Evolutionary conservation across 2,329 filamentous ascomycete genomes (phyloP).

Genomic region (Exophiala sp.): DNA sequence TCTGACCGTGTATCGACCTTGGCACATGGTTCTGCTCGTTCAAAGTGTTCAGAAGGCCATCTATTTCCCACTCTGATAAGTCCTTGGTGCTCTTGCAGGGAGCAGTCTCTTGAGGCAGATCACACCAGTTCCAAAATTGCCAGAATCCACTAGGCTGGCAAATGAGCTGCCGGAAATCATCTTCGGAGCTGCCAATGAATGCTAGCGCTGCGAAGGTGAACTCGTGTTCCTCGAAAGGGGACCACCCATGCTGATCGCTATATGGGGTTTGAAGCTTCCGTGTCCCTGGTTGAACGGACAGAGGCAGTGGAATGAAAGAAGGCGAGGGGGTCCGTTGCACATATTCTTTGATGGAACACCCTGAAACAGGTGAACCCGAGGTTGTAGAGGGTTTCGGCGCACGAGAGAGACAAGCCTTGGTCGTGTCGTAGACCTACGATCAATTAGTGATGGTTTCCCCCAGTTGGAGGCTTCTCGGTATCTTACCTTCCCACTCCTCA

Average conservation of each 20-base stretch:
- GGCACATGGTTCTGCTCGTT: not conserved
- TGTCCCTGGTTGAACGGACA: not conserved
- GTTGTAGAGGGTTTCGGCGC: not conserved
- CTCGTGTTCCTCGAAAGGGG: conserved; percentile 14
- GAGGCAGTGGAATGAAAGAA: conserved; percentile 9
- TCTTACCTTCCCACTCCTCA: not conserved
- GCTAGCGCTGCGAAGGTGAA: conserved; percentile 9
- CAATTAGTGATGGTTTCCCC: not conserved
- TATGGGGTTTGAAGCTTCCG: not conserved
- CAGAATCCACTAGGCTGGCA: conserved; percentile 7
- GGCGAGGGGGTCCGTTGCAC: conserved; percentile 11
- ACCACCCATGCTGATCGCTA: conserved; percentile 14
- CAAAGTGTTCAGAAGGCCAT: conserved; percentile 7
- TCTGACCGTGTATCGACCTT: not conserved
- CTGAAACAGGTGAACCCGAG: not conserved
- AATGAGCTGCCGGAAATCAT: conserved; percentile 5
- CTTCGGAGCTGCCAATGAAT: not conserved
- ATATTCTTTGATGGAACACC: not conserved
- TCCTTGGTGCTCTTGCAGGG: conserved; percentile 3
- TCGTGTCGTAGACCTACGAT: too few relatives aligned
- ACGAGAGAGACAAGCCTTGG: too few relatives aligned
- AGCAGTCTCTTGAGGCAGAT: conserved; percentile 8
- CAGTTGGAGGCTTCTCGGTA: not conserved
- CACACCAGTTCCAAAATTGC: conserved; percentile 7
- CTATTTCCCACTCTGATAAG: conserved; percentile 5